These are phyloP conservation scores for Trichoderma simmonsii DNA, from an alignment of 2,329 filamentous ascomycete genomes.

Conservation along the genomic window DNA sequence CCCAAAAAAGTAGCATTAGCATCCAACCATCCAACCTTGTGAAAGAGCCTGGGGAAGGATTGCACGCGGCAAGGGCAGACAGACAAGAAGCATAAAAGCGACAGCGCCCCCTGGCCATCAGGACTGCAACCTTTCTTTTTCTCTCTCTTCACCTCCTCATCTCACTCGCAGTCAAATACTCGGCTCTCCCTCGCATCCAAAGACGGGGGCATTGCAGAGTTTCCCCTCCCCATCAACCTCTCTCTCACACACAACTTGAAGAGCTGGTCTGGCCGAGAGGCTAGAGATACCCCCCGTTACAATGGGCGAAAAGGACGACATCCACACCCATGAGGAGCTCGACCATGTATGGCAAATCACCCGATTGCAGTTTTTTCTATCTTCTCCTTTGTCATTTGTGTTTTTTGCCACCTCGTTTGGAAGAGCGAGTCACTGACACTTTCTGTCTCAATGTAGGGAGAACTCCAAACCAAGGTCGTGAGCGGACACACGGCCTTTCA, in stretches of 20 bases:
- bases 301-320: conserved; percentile 12
- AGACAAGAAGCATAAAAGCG: not conserved
- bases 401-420: not conserved
- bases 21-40: not conserved
- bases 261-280: not conserved
- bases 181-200: not conserved
- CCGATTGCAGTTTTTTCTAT: not conserved
- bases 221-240: not conserved
- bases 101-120: not conserved
- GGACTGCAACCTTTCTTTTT: not conserved
- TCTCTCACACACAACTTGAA: not conserved
- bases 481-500: conserved; percentile 36
- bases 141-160: not conserved
- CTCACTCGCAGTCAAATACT: not conserved
- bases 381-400: not conserved
- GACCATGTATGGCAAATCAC: conserved; percentile 7
- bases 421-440: not conserved
- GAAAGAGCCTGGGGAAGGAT: not conserved
- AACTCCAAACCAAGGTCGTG: conserved; percentile 20
- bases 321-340: conserved; percentile 1
- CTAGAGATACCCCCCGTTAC: conserved; percentile 1
- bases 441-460: not conserved
- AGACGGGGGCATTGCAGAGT: not conserved
- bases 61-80: not conserved
- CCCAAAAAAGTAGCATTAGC: not conserved